Base-by-base conservation (phyloP, 2,329 filamentous ascomycete species). In the Penicillium sp. region DNA sequence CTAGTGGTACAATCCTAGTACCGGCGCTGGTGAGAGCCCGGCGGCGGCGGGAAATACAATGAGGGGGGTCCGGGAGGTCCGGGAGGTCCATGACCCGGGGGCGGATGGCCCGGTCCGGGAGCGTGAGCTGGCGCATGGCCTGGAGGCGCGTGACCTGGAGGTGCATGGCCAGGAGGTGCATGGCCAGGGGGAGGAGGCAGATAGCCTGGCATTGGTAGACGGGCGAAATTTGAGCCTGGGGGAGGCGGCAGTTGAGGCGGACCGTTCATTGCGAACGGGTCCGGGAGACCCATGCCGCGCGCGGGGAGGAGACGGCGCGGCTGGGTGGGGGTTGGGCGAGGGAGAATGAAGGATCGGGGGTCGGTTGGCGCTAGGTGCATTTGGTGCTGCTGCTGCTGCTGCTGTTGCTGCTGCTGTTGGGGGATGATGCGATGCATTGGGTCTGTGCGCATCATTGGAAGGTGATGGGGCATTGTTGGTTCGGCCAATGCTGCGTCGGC, bases 381-480 rank as follows among this genome's bases (percentile, higher is more conserved):
- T 44, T 34, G 54, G 61, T 9, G 31, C 31, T 34, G 31, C 31
- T 34, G 31, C 31, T 7, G 29, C 29, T 31, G 32, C 2, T 34
- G 32, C 32, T 11, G 9, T 13, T 34, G 32, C 9, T 36, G 34
- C n/a, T 14, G 34, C n/a, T 36, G 66, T 40, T 70, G 70, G 21
- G 68, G 69, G 16, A 73, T 63, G 38, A 73, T 40, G 16, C 38
- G 38, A 60, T 18, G 68, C 44, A 21, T 79, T 49, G 81, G 64
- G n/a, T 67, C 64, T 7, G 60, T 54, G 39, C 67, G 67, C 44
- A 68, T 66, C 69, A 73, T 82, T 79, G 29, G 79, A 75, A 67
- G 82, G 27, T 56, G 56, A 8, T 56, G 56, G 8, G 55, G 34
- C 16, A 46, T 51, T 18, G 49, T 49, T 14, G 51, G 54, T 47